Base-by-base conservation (phyloP, 495 filamentous ascomycete species). In the Acidiella bohemica region DNA sequence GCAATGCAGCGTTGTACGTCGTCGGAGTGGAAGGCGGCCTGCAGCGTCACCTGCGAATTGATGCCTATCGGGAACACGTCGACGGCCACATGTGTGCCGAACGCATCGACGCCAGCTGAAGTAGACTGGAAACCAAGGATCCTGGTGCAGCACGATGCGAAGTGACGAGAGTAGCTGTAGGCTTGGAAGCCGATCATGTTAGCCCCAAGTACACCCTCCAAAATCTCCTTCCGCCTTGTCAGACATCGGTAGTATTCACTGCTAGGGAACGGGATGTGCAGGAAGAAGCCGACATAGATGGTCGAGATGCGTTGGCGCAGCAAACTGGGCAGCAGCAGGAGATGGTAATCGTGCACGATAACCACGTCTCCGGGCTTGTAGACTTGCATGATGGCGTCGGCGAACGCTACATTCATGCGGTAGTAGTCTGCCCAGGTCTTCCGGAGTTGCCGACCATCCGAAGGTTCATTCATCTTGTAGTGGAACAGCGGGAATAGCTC, bases 181-280 rank as follows among this genome's bases (percentile, higher is more conserved):
- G 84, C 86, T 59, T 95, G 87, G 65, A 95, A 93, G 0, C 81
- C 84, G 44, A 95, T 68, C 68, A 93, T 76, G 55, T 93, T 93
- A 27, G 87, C 74, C 10, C 85, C 84, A 17, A 95, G 67, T 36
- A 93, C 75, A 20, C 87, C 87, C 46, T 84, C 81, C 8, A 95
- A 65, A 1, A 95, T 68, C 53, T 92, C 83, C 58, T 92, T 93
- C 41, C 87, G 66, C 47, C 81, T 75, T 9, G 82, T 80, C 28
- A 93, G 68, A 54, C 86, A 92, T 6, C 84, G 72, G 43, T 92
- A 72, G 57, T 88, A 93, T 55, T 95, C 87, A 63, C 82, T 88
- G 61, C 84, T 92, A 22, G 87, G 87, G 59, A 93, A 93, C 1
- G 87, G 87, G 13, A 84, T 76, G 56, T 95, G 87, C 13, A 95